Evolutionary conservation across 2,329 filamentous ascomycete species (phyloP).

Genomic region (Colletotrichum sp.): DNA sequence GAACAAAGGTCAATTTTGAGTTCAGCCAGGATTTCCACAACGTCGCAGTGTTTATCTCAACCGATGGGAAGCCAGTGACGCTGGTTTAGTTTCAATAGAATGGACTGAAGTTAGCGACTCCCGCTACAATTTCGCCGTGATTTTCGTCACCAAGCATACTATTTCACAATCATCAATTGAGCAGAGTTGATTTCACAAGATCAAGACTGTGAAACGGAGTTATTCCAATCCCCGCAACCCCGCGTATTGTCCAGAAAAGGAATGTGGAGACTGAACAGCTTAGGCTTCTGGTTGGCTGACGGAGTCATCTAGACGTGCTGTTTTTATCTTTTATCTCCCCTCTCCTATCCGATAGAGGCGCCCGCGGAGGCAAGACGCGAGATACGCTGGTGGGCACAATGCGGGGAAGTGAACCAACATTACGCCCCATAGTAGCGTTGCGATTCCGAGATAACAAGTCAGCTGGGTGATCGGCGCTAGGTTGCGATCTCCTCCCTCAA

Average conservation of each 20-base stretch:
- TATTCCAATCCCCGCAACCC: neutral
- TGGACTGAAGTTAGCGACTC: rapidly evolving
- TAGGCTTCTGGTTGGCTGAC: neutral
- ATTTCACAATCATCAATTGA: rapidly evolving
- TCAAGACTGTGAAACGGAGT: neutral
- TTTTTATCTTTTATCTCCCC: neutral
- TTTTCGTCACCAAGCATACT: rapidly evolving
- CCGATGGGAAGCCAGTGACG: neutral
- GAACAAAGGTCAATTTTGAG: neutral
- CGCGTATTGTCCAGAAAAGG: neutral
- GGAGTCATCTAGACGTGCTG: neutral
- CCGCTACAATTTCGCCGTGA: neutral
- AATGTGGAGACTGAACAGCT: neutral
- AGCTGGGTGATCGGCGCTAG: neutral
- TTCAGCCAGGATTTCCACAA: neutral
- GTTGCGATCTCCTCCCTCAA: neutral
- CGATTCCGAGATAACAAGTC: neutral
- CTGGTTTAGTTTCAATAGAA: neutral
- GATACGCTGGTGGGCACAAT: neutral
- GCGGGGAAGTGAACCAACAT: neutral
- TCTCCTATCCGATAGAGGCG: neutral
- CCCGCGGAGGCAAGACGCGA: neutral
- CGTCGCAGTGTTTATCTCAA: neutral
- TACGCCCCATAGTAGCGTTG: neutral
- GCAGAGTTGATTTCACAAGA: neutral